Base-by-base conservation (phyloP, 768 basidiomycete genomes). In the Xanthoconium purpureum region DNA sequence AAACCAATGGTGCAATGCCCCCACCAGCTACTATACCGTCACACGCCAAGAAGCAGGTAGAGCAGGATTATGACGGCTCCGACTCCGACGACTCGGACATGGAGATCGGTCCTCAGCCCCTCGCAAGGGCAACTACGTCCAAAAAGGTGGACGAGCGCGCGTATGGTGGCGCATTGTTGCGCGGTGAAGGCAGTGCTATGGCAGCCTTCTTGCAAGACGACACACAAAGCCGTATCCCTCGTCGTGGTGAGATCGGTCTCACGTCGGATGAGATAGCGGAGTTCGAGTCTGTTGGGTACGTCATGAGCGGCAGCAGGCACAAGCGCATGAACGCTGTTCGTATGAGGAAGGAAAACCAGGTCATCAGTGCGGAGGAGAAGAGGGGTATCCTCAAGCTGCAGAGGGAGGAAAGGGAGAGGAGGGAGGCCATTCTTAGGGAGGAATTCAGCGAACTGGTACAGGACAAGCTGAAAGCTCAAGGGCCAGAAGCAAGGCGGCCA, bases 261-360 rank as follows among this genome's bases (percentile, higher is more conserved):
- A 87, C 88, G 11, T 85, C 92, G 13, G 85, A 86, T 32, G 84
- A 92, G 71, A 99, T 99, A 62, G 94, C 88, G 7, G 71, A 81
- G 68, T 98, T 82, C 73, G 97, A 99, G 76, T 66, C 78, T 24
- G 89, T 89, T 9, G 97, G 97, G 17, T 99, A 97, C 72, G 97
- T 99, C 46, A 99, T 98, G 97, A 94, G 90, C 63, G 97, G 96
- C 44, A 90, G 85, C 65, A 78, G 96, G 59, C 94, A 99, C 73
- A 83, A 90, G 61, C 82, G 94, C 72, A 99, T 99, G 97, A 99
- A 98, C 63, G 96, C 97, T 1, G 96, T 99, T 43, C 90, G 97
- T 57, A 91, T 99, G 85, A 79, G 96, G 68, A 98, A 98, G 80
- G 97, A 99, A 78, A 98, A 99, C 76, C 97, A 99, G 75, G 95